Evolutionary conservation across 2,329 filamentous ascomycete species (phyloP).

Genomic region (Monilinia aucupariae): DNA sequence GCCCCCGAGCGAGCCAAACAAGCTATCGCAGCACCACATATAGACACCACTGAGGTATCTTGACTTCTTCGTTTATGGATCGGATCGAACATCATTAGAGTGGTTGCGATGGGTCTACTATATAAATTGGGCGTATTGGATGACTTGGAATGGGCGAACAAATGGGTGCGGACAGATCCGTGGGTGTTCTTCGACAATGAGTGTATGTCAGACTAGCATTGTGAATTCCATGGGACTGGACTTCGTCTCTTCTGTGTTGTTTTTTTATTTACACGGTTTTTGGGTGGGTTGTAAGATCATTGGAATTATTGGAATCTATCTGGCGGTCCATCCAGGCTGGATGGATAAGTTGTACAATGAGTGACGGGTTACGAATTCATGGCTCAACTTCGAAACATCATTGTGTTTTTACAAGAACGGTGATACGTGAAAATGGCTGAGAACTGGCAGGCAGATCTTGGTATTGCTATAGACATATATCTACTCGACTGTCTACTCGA

Average conservation of each 20-base stretch:
- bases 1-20: slow-evolving; percentile 1
- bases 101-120: background rate
- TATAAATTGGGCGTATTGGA: background rate
- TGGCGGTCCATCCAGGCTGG: background rate
- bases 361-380: background rate
- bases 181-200: background rate
- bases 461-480: background rate
- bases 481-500: too few species aligned
- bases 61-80: background rate
- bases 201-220: background rate
- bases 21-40: background rate
- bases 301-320: background rate
- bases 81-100: background rate
- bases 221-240: background rate
- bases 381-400: background rate
- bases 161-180: background rate
- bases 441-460: background rate
- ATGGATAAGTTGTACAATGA: background rate
- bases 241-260: background rate
- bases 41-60: background rate
- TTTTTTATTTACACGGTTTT: background rate
- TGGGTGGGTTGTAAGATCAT: background rate
- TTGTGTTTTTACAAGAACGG: background rate
- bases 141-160: background rate
- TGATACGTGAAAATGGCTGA: background rate